Percentiles rank a stretch among this genome's conserved stretches.
These are phyloP conservation scores for Leccinum subtestaceum DNA, from an alignment of 768 basidiomycete species.

Conservation along the genomic window DNA sequence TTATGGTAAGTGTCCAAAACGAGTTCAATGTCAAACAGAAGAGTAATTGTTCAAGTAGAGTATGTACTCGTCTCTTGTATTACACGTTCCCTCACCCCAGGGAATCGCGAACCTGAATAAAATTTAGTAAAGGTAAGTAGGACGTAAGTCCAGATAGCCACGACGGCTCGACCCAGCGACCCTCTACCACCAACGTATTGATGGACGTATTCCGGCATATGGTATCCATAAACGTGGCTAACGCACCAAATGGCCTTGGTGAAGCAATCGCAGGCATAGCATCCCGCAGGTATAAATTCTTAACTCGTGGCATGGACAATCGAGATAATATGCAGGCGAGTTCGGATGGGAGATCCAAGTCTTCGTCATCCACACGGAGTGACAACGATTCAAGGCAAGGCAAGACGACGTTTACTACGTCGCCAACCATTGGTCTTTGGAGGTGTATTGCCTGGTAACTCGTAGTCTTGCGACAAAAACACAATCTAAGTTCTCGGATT, in stretches of 20 bases:
- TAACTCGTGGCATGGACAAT: conserved; percentile 47
- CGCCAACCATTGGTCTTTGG: conserved; percentile 23
- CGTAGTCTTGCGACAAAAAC: conserved; percentile 46
- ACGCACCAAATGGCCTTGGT: conserved; percentile 39
- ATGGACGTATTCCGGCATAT: conserved; percentile 9
- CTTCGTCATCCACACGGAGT: conserved; percentile 48
- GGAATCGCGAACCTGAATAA: conserved; percentile 13
- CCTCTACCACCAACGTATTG: conserved; percentile 17
- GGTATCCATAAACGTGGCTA: conserved; percentile 22
- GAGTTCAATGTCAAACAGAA: conserved; percentile 1
- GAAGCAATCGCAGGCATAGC: conserved; percentile 9
- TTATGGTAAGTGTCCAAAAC: conserved; percentile 1
- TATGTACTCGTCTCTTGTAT: background rate
- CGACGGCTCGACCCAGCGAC: conserved; percentile 28
- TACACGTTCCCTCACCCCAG: conserved; percentile 11
- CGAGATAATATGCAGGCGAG: conserved; percentile 51
- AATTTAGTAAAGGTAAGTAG: conserved; percentile 13
- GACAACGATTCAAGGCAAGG: conserved; percentile 46
- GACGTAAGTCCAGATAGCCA: conserved; percentile 10
- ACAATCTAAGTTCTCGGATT: conserved; percentile 53
- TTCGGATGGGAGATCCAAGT: conserved; percentile 65
- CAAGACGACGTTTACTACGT: conserved; percentile 37
- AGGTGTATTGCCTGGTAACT: conserved; percentile 17
- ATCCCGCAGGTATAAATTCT: conserved; percentile 48
- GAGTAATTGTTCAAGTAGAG: conserved; percentile 7